phyloP scores from a whole-genome alignment of 345 rosid genomes.

The Eucalyptus marginata region DNA sequence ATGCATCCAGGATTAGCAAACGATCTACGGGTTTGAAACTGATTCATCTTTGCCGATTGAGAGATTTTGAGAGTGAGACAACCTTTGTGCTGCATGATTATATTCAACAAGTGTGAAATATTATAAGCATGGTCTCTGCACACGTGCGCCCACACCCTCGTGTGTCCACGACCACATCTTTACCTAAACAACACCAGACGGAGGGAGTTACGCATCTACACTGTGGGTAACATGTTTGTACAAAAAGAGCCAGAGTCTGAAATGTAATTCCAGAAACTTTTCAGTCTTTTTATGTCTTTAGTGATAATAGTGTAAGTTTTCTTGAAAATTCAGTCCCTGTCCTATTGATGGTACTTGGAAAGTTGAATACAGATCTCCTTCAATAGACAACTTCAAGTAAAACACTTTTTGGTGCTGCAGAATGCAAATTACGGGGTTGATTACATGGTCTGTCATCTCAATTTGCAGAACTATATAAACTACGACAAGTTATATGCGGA shows the following conservation, averaged over 20 bases:
- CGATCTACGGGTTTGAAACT: background rate
- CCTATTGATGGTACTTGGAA: background rate
- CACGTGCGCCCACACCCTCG: background rate
- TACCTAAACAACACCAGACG: background rate
- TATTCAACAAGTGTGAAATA: background rate
- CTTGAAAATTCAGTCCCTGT: background rate
- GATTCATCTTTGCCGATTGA: background rate
- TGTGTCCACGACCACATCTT: background rate
- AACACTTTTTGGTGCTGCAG: background rate
- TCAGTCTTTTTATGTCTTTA: background rate
- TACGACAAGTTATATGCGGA: background rate
- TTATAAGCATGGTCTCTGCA: background rate
- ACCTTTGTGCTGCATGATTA: background rate
- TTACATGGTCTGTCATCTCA: background rate
- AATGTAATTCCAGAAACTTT: background rate
- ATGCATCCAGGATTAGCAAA: background rate
- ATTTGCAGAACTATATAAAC: background rate
- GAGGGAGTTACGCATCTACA: background rate
- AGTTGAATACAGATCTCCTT: background rate
- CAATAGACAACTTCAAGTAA: background rate
- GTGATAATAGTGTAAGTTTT: background rate
- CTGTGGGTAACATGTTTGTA: background rate
- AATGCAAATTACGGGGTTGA: background rate
- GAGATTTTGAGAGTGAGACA: background rate
- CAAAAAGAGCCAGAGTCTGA: background rate